Evolutionary conservation across 495 filamentous ascomycete species (phyloP).

Genomic region (Trichodelitschia bisporula): DNA sequence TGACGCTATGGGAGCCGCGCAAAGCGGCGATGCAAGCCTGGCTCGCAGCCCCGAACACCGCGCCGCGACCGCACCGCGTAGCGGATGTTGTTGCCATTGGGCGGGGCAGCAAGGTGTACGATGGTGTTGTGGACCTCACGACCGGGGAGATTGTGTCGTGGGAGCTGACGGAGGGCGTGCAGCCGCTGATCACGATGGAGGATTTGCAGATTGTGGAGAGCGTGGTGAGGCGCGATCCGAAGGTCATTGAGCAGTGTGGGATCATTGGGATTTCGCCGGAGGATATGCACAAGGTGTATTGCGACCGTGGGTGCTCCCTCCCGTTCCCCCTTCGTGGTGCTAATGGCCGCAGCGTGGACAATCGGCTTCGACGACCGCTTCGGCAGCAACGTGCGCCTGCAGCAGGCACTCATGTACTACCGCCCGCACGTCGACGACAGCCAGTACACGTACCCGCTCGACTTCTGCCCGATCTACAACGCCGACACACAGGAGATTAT

Average conservation of each 20-base stretch:
- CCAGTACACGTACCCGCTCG: slow-evolving; percentile 78
- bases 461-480: slow-evolving; percentile 88
- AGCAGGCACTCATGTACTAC: slow-evolving; percentile 94
- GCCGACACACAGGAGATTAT: slow-evolving; percentile 62
- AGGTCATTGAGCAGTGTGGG: slow-evolving; percentile 79
- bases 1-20: slow-evolving; percentile 67
- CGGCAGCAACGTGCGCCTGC: slow-evolving; percentile 53
- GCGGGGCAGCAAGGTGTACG: slow-evolving; percentile 54
- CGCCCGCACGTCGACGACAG: slow-evolving; percentile 64
- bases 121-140: slow-evolving; percentile 62
- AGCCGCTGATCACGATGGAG: slow-evolving; percentile 90
- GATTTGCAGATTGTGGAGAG: slow-evolving; percentile 76
- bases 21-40: slow-evolving; percentile 75
- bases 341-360: slow-evolving; percentile 47
- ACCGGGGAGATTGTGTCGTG: slow-evolving; percentile 46
- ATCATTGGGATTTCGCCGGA: slow-evolving; percentile 65
- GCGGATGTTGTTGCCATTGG: slow-evolving; percentile 80
- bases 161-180: slow-evolving; percentile 54
- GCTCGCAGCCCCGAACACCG: slow-evolving; percentile 36
- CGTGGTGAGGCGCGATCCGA: slow-evolving; percentile 52
- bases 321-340: too few relatives aligned
- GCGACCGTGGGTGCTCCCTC: slow-evolving; percentile 63
- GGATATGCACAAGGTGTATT: slow-evolving; percentile 86
- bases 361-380: slow-evolving; percentile 90
- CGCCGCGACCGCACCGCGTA: slow-evolving; percentile 39